Evolutionary conservation across 163 green algal genomes (phyloP).

Genomic region (Coccomyxa subellipsoidea): DNA sequence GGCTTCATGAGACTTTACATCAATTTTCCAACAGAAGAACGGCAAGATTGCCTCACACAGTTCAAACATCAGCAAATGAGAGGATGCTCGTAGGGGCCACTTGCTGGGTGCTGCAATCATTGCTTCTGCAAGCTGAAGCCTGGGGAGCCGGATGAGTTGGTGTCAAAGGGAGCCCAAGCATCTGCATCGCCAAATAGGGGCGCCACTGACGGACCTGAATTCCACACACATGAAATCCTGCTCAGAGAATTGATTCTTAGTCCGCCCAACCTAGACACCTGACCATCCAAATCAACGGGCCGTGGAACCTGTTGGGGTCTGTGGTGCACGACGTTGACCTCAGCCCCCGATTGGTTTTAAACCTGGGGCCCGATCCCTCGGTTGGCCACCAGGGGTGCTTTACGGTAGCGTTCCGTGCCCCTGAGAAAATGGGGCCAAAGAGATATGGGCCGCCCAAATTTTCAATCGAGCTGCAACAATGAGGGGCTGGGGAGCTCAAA

Average conservation of each 20-base stretch:
- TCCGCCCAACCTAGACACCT: not conserved
- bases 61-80: no score
- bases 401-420: not conserved
- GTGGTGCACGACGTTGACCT: not conserved
- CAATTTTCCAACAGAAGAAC: no score
- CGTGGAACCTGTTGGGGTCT: not conserved
- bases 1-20: no score
- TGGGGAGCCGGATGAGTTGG: not conserved
- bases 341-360: not conserved
- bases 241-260: not conserved
- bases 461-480: no score
- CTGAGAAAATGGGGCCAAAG: no score
- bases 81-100: no score
- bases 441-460: no score
- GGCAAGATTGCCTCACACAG: no score
- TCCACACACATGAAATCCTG: not conserved
- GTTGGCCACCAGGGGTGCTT: not conserved
- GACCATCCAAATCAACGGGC: not conserved
- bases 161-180: slow-evolving; percentile 1
- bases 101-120: no score
- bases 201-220: not conserved
- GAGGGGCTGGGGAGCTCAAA: no score
- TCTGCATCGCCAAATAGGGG: slow-evolving; percentile 3
- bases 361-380: not conserved
- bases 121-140: slow-evolving; percentile 6